Evolutionary conservation across 768 basidiomycete species (phyloP).

Genomic region (Lentinula guzmanii): DNA sequence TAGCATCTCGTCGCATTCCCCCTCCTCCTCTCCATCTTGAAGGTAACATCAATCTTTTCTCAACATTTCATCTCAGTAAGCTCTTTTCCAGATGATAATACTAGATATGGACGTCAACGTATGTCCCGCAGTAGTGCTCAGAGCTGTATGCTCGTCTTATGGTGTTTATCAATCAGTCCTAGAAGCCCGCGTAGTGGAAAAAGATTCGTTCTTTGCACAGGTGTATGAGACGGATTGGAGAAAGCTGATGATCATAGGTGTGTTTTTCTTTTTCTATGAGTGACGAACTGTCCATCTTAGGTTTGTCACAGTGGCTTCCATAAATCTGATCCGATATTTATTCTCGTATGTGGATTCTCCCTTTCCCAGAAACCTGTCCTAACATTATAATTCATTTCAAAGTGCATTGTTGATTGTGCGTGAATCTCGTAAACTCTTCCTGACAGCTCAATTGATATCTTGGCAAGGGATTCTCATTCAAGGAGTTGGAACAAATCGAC

Average conservation of each 20-base stretch:
- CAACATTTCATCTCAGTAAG: slow-evolving; percentile 1
- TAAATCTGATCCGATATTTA: slow-evolving; percentile 25
- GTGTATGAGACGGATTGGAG: slow-evolving; percentile 36
- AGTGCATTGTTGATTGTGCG: slow-evolving; percentile 3
- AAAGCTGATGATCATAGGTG: slow-evolving; percentile 33
- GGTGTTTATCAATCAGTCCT: slow-evolving; percentile 17
- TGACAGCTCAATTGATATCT: background rate
- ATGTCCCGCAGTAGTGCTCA: slow-evolving; percentile 20
- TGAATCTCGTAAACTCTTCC: background rate
- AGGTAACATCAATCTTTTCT: slow-evolving; percentile 18
- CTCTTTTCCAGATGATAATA: slow-evolving; percentile 1
- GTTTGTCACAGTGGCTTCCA: slow-evolving; percentile 24
- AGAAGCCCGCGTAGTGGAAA: slow-evolving; percentile 17
- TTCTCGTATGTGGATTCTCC: background rate
- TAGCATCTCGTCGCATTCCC: slow-evolving; percentile 13
- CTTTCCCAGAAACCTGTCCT: background rate
- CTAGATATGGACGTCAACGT: slow-evolving; percentile 6
- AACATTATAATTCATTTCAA: background rate
- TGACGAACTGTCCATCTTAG: background rate
- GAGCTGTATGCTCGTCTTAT: background rate
- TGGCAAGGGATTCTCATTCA: background rate
- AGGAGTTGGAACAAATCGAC: slow-evolving; percentile 2
- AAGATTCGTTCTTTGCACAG: slow-evolving; percentile 24
- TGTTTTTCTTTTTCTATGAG: slow-evolving; percentile 6
- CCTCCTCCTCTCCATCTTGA: slow-evolving; percentile 38